Evolutionary conservation across 768 basidiomycete species (phyloP), one percentile per base, ranked within the genome.

Genomic region (Phanerochaete sordida): DNA sequence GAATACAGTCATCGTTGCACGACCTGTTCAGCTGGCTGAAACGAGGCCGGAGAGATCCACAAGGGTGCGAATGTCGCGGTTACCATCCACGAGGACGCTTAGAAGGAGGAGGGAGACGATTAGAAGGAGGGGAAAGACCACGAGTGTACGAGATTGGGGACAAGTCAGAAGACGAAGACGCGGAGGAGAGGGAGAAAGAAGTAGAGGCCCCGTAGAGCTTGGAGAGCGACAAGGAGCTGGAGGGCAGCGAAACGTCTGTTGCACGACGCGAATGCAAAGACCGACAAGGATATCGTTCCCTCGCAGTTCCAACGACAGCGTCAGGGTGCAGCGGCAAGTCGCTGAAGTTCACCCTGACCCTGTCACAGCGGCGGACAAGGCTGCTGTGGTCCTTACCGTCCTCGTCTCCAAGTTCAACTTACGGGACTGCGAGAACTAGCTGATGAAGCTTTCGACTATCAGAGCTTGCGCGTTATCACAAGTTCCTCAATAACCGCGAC

Each of bases 1-100:
- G n/a, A n/a, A n/a, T n/a, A n/a, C n/a, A n/a, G n/a, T n/a, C n/a
- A n/a, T n/a, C n/a, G n/a, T n/a, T n/a, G n/a, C n/a, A n/a, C n/a
- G n/a, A n/a, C n/a, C n/a, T n/a, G n/a, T n/a, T n/a, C n/a, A n/a
- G n/a, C n/a, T n/a, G n/a, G n/a, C n/a, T n/a, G n/a, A n/a, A 78
- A 82, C 48, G 87, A 89, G 72, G 92, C 91, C 59, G 91, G 86
- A 2, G 93, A 90, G 73, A 94, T 98, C 66, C 95, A 98, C 64
- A 94, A 95, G 60, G 95, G 96, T 66, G 86, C 91, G 47, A 95
- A 96, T n/a, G 96, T 99, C 1, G 96, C 96, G 0, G 95, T 99
- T 8, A 89, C 98, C 5, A 98, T 98, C 60, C 95, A 98, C 64
- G 96, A 98, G 69, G 97, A 98, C 60, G 96, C n/a, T n/a, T n/a